Conservation (phyloP, 2,329 filamentous ascomycete genomes). For the Hypoxylon sp. region DNA sequence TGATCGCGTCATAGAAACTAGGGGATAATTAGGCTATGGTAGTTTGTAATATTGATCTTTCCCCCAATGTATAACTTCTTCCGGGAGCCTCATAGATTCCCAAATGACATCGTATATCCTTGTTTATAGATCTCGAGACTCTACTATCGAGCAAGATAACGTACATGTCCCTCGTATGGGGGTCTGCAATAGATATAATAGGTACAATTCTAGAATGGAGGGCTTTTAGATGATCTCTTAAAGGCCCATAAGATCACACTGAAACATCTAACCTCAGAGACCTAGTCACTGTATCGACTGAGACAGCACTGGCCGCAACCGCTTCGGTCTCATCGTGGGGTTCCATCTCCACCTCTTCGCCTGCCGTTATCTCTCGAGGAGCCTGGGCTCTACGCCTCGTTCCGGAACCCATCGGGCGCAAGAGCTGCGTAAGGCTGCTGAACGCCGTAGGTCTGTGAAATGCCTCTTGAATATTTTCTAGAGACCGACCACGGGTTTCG, state of each 20-base stretch:
- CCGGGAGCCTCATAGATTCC: background rate
- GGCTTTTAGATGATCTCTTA: background rate
- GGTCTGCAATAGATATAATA: background rate
- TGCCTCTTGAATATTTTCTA: conserved; percentile 66
- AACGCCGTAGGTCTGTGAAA: conserved; percentile 55
- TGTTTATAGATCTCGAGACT: background rate
- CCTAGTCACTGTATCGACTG: conserved; percentile 37
- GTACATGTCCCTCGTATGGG: background rate
- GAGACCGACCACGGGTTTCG: conserved; percentile 63
- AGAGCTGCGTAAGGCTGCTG: conserved; percentile 28
- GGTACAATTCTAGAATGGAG: background rate
- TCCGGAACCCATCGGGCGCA: conserved; percentile 21
- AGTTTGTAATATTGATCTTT: background rate
- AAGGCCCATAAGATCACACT: conserved; percentile 15
- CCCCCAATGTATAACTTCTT: background rate
- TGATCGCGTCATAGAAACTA: background rate
- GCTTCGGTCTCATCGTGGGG: conserved; percentile 22
- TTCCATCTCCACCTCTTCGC: conserved; percentile 40
- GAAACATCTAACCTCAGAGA: conserved; percentile 42
- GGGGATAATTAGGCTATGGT: background rate
- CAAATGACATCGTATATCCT: background rate
- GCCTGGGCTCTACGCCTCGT: conserved; percentile 25
- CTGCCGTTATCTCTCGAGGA: conserved; percentile 21
- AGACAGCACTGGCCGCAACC: conserved; percentile 32
- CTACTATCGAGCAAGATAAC: background rate